These are phyloP conservation scores for Exophiala viscosa DNA, from an alignment of 2,329 filamentous ascomycete species.

Conservation along the genomic window DNA sequence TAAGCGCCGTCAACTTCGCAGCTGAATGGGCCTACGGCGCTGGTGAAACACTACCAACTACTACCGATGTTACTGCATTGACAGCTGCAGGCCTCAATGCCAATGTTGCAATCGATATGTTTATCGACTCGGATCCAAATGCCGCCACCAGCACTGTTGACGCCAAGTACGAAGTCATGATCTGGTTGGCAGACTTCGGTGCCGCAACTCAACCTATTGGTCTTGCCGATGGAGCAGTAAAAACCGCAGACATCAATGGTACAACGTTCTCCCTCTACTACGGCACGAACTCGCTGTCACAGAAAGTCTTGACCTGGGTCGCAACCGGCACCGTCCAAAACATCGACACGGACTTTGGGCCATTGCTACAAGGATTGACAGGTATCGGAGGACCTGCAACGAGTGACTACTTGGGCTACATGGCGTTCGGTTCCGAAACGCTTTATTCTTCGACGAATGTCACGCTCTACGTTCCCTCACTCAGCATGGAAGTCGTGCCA, in stretches of 20 bases:
- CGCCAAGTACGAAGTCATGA: constrained; percentile 53
- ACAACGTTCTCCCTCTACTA: constrained; percentile 45
- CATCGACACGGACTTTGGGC: constrained; percentile 48
- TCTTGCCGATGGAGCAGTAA: constrained; percentile 31
- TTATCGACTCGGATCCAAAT: constrained; percentile 47
- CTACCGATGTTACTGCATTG: constrained; percentile 37
- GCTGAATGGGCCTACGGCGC: constrained; percentile 51
- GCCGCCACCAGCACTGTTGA: constrained; percentile 39
- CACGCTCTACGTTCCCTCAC: constrained; percentile 45
- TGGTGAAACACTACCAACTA: constrained; percentile 40
- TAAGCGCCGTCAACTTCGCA: constrained; percentile 44
- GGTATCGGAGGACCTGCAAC: constrained; percentile 37
- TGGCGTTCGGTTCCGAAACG: constrained; percentile 52
- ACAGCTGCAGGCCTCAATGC: constrained; percentile 42
- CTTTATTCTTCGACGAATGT: constrained; percentile 44
- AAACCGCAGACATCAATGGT: constrained; percentile 39
- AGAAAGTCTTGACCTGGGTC: constrained; percentile 53
- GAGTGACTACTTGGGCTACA: constrained; percentile 50
- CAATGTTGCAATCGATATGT: constrained; percentile 60
- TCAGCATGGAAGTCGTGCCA: constrained; percentile 32
- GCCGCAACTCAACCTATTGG: constrained; percentile 49
- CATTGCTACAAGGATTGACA: constrained; percentile 41
- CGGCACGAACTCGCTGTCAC: constrained; percentile 40
- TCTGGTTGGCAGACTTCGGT: constrained; percentile 53
- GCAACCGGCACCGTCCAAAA: constrained; percentile 35